Conservation (phyloP, 441 rosid species). For the Erodium texanum region DNA sequence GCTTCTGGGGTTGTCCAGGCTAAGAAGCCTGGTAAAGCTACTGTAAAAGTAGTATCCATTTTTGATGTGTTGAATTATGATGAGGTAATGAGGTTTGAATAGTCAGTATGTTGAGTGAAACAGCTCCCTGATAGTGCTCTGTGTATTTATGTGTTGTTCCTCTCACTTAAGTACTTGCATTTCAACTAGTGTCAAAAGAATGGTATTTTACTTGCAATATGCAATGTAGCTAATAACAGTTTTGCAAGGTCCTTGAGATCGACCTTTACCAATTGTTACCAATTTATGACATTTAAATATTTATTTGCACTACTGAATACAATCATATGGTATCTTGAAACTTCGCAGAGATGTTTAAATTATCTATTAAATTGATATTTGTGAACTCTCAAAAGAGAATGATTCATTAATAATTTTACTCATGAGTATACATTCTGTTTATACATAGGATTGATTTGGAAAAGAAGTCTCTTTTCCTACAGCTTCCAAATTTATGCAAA, state of each 20-base stretch:
- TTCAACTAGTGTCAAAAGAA: not conserved
- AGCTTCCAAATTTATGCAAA: not conserved
- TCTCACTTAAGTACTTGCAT: not conserved
- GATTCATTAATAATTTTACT: not conserved
- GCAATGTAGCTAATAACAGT: not conserved
- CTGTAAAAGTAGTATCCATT: slow-evolving; percentile 64
- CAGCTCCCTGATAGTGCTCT: not conserved
- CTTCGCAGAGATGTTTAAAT: not conserved
- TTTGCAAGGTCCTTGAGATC: not conserved
- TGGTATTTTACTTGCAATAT: not conserved
- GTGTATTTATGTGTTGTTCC: not conserved
- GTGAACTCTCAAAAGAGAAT: not conserved
- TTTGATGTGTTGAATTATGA: slow-evolving; percentile 76
- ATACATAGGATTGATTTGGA: not conserved
- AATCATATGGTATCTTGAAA: not conserved
- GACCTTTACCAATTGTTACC: not conserved
- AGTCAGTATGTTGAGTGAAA: slow-evolving; percentile 8
- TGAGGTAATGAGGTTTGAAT: slow-evolving; percentile 46
- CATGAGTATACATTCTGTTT: too few relatives aligned
- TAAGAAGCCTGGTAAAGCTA: slow-evolving; percentile 83
- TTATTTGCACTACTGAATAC: not conserved
- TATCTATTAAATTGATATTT: not conserved
- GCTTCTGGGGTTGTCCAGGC: slow-evolving; percentile 76
- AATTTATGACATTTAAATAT: not conserved
- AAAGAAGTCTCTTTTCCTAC: not conserved